These are phyloP conservation scores for Cyberlindnera nakhonratchasimensis DNA, from an alignment of 805 yeast genomes.

Conservation along the genomic window DNA sequence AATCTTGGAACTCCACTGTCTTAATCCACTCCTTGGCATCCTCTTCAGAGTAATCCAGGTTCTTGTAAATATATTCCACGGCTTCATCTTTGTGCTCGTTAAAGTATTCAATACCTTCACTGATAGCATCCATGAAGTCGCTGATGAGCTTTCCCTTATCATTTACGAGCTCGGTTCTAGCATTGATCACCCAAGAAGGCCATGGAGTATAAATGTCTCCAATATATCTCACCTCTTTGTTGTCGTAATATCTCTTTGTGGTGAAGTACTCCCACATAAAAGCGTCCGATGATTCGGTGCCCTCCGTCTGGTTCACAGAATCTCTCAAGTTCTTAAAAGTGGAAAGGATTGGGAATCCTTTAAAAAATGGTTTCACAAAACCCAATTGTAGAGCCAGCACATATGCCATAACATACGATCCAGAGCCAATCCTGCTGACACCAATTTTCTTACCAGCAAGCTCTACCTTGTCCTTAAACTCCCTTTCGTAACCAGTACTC, in stretches of 20 bases:
- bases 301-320: conserved; percentile 60
- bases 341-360: conserved; percentile 53
- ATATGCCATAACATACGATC: conserved; percentile 87
- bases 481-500: conserved; percentile 69
- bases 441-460: conserved; percentile 66
- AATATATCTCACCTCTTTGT: conserved; percentile 70
- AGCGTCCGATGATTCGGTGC: conserved; percentile 58
- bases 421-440: conserved; percentile 84
- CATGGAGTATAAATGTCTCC: conserved; percentile 94
- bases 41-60: conserved; percentile 70
- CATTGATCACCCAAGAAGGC: conserved; percentile 90
- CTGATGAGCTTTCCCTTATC: conserved; percentile 29
- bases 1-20: conserved; percentile 60
- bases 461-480: conserved; percentile 47
- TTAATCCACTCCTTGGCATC: conserved; percentile 83
- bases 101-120: conserved; percentile 69
- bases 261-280: conserved; percentile 97
- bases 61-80: conserved; percentile 54
- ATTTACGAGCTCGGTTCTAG: conserved; percentile 38
- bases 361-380: conserved; percentile 50
- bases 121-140: conserved; percentile 50
- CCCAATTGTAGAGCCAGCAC: conserved; percentile 65
- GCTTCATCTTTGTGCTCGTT: conserved; percentile 59
- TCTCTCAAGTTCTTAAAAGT: conserved; percentile 75
- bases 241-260: conserved; percentile 78